Conservation (phyloP, 495 filamentous ascomycete genomes). For the Penicillium silybi region DNA sequence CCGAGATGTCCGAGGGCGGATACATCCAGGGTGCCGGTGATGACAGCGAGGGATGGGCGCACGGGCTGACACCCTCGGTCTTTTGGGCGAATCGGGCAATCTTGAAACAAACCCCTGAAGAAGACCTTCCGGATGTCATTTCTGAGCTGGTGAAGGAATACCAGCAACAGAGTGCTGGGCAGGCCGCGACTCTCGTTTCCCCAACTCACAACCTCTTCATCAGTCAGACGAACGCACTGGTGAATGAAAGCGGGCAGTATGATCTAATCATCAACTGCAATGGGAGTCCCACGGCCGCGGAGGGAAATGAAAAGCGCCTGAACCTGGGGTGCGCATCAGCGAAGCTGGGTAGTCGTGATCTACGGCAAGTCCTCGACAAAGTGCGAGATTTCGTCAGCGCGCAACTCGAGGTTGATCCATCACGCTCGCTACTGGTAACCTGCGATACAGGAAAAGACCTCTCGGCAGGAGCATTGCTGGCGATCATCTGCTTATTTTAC, state of each 20-base stretch:
- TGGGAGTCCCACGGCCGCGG: conserved; percentile 29
- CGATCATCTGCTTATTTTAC: conserved; percentile 60
- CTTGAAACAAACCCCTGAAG: conserved; percentile 57
- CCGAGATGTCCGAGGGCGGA: conserved; percentile 63
- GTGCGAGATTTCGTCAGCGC: conserved; percentile 45
- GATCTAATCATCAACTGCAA: conserved; percentile 48
- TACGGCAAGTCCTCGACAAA: conserved; percentile 63
- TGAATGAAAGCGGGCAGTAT: conserved; percentile 21
- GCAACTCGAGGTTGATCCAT: conserved; percentile 26
- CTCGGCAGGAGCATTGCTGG: conserved; percentile 58
- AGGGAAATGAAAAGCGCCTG: conserved; percentile 38
- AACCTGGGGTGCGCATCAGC: conserved; percentile 60
- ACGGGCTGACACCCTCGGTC: conserved; percentile 65
- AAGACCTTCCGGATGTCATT: conserved; percentile 63
- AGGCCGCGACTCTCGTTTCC: conserved; percentile 27
- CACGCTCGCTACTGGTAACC: conserved; percentile 47
- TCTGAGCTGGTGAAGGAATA: conserved; percentile 43
- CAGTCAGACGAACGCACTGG: conserved; percentile 15
- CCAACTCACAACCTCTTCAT: conserved; percentile 43
- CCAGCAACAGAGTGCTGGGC: conserved; percentile 15
- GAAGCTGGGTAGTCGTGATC: conserved; percentile 71
- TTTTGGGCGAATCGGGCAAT: conserved; percentile 68
- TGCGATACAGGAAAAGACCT: conserved; percentile 64
- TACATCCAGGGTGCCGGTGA: conserved; percentile 96
- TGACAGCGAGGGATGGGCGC: conserved; percentile 87